phyloP scores from a whole-genome alignment of 306 rosid species.

The Vigna mungo region DNA sequence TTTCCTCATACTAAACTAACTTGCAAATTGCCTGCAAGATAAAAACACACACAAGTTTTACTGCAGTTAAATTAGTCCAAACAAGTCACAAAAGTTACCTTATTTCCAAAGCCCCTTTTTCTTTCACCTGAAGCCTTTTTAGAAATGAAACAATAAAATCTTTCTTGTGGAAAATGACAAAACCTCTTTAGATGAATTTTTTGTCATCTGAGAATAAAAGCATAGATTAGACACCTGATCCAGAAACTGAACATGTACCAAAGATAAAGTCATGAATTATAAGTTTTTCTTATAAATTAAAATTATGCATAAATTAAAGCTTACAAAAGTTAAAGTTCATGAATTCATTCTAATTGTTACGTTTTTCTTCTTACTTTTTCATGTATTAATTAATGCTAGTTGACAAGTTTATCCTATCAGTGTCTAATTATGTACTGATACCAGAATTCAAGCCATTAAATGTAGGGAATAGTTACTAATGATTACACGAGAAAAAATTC shows the following conservation, averaged over 20 bases:
- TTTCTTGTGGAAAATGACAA: conserved; percentile 33
- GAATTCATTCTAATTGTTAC: neutral
- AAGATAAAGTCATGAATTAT: too few relatives aligned
- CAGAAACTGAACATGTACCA: neutral
- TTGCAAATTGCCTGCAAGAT: conserved; percentile 6
- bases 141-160: neutral
- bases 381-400: too few relatives aligned
- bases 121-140: neutral
- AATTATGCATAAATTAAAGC: too few relatives aligned
- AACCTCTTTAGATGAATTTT: neutral
- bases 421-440: neutral
- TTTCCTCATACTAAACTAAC: conserved; percentile 29
- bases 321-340: neutral
- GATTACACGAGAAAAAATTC: neutral
- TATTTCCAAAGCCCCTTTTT: neutral
- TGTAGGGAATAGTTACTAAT: neutral
- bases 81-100: neutral
- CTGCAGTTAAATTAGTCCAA: conserved; percentile 30
- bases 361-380: too few relatives aligned
- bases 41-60: neutral
- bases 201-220: neutral
- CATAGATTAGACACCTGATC: neutral
- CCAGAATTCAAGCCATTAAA: conserved; percentile 18
- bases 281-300: too few relatives aligned
- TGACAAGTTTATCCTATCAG: neutral